Evolutionary conservation across 139 green algal species (phyloP), one percentile per base, ranked within the genome.

Genomic region (Monoraphidium neglectum): DNA sequence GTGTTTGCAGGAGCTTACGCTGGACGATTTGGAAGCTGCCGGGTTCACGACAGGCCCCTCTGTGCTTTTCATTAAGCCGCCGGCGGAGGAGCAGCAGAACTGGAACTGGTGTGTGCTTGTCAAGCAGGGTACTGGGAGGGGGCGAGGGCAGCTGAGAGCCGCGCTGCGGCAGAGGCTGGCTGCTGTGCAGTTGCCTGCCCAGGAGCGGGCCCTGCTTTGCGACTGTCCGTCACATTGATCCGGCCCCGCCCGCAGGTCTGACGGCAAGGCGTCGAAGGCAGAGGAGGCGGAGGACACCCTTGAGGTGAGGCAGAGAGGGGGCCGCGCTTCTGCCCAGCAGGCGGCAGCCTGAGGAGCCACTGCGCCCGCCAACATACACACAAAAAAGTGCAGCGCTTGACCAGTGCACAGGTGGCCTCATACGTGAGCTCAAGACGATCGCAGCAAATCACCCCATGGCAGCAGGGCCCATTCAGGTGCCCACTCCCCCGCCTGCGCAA

Each of bases 1-100:
- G 53, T 26, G 28, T 26, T 26, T 32, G 53, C 53, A 68, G 60
- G 24, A 37, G 24, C 6, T 46, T 28, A 38, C 49, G 24, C 23
- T 60, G 28, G 75, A 86, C 24, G 80, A 86, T 36, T 54, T 86
- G 32, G 70, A 86, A 32, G 70, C 64, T 37, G 62, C 68, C 26
- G 80, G 80, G 18, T 86, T 80, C 70, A 70, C 62, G 26, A 57
- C 54, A 2, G 80, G 80, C 0, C 80, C 75, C 0, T 74, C 51
- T 16, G 80, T 86, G 23, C 56, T 86, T 26, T 72, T 70, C 33
- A 65, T 86, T 23, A 86, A 82, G 32, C 62, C 80, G 12, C 80
- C 74, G 15, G 43, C 70, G 16, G 80, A 85, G 10, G 1, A 38
- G 26, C 47, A 30, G 12, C 62, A 60, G 2, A 60, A 78, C 47